Percentiles rank a stretch among this genome's conserved stretches.
Evolutionary conservation across 1,139 yeast species (phyloP).

Genomic region (Zygosaccharomyces pseudobailii): DNA sequence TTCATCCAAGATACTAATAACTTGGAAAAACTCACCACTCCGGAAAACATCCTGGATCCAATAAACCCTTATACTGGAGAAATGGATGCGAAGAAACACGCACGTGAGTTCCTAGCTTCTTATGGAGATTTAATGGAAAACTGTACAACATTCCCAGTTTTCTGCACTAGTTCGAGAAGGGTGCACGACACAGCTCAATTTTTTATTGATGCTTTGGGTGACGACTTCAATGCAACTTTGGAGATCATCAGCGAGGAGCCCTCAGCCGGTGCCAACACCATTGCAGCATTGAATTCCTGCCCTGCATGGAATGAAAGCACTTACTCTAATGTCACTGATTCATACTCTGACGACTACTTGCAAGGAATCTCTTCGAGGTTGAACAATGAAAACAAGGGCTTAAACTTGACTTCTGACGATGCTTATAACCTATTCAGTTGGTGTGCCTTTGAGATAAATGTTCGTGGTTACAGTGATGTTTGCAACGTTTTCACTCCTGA

Average conservation of each 20-base stretch:
- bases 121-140: conserved; percentile 15
- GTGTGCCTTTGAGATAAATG: conserved; percentile 57
- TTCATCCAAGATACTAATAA: conserved; percentile 26
- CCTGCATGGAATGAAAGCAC: conserved; percentile 26
- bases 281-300: conserved; percentile 38
- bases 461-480: conserved; percentile 49
- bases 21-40: conserved; percentile 25
- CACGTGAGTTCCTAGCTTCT: conserved; percentile 14
- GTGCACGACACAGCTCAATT: conserved; percentile 20
- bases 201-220: conserved; percentile 13
- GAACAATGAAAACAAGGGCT: conserved; percentile 40
- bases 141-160: conserved; percentile 13
- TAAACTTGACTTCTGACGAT: conserved; percentile 42
- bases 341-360: conserved; percentile 29
- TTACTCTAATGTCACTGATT: conserved; percentile 6
- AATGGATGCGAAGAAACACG: conserved; percentile 23
- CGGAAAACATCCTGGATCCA: conserved; percentile 15
- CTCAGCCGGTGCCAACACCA: conserved; percentile 39
- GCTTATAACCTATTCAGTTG: conserved; percentile 42
- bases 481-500: conserved; percentile 51
- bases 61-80: conserved; percentile 20
- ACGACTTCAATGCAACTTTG: conserved; percentile 8
- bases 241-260: conserved; percentile 34
- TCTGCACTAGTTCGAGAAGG: conserved; percentile 21
- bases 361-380: conserved; percentile 39